A percentile compares a stretch with the other conserved stretches of the same genome.
Evolutionary conservation across 2,329 filamentous ascomycete species (phyloP).

Genomic region (Aspergillus niger): DNA sequence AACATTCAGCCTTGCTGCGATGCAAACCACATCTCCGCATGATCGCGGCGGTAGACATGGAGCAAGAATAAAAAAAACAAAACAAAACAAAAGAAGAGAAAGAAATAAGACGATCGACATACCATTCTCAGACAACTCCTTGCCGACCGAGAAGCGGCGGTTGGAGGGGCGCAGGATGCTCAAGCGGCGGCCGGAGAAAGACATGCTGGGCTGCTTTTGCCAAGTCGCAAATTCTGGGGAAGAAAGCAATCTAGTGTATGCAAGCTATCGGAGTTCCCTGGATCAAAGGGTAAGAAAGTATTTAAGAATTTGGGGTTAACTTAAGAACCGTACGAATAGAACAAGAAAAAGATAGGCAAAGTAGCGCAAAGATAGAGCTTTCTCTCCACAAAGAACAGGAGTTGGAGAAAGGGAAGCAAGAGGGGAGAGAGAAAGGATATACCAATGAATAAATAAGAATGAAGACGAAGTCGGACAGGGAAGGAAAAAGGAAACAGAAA

Average conservation of each 20-base stretch:
- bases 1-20: neutral
- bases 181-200: constrained; percentile 49
- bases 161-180: constrained; percentile 45
- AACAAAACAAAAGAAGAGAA: neutral
- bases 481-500: too few relatives aligned
- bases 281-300: neutral
- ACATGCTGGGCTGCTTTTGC: constrained; percentile 37
- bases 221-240: neutral
- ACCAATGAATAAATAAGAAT: too few relatives aligned
- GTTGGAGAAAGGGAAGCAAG: too few relatives aligned
- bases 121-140: constrained; percentile 51
- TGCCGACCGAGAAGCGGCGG: constrained; percentile 45
- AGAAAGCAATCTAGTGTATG: neutral
- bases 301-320: too few relatives aligned
- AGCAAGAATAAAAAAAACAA: neutral
- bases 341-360: neutral
- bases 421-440: too few relatives aligned
- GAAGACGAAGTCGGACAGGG: too few relatives aligned
- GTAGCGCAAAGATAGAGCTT: too few relatives aligned
- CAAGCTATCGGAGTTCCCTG: neutral
- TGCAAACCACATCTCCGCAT: too few relatives aligned
- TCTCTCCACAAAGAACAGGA: too few relatives aligned
- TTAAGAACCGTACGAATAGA: neutral
- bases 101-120: constrained; percentile 20
- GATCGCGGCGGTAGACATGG: too few relatives aligned